Conservation (phyloP, 768 basidiomycete genomes). For the Tulasnella sp. region DNA sequence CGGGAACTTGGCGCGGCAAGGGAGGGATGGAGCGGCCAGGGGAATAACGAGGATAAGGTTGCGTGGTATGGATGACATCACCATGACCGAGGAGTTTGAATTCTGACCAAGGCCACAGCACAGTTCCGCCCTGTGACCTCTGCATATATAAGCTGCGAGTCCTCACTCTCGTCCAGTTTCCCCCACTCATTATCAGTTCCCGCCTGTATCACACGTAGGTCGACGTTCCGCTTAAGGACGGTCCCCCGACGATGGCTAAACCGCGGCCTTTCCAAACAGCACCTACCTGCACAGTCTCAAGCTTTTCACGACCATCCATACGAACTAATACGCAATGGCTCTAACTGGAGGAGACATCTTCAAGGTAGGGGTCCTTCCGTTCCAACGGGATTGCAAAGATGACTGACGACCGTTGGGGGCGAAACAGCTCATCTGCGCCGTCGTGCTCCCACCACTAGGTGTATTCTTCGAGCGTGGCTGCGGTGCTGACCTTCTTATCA, state of each 20-base stretch:
- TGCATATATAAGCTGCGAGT: not conserved
- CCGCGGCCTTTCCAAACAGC: not conserved
- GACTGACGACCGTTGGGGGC: not conserved
- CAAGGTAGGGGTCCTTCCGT: conserved; percentile 51
- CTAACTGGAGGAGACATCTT: conserved; percentile 70
- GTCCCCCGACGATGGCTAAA: not conserved
- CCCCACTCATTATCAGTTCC: not conserved
- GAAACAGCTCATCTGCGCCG: conserved; percentile 53
- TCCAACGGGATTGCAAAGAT: conserved; percentile 9
- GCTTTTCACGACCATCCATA: conserved; percentile 23
- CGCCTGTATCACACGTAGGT: not conserved
- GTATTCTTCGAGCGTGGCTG: conserved; percentile 90
- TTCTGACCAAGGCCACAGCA: not conserved
- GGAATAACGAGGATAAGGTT: not conserved
- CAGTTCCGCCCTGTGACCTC: not conserved
- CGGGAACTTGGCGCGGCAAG: not conserved
- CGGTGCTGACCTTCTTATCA: conserved; percentile 68
- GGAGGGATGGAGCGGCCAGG: not conserved
- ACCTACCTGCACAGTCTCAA: not conserved
- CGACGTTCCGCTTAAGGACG: not conserved
- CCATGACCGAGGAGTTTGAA: conserved; percentile 3
- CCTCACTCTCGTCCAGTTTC: not conserved
- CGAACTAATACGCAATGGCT: conserved; percentile 47
- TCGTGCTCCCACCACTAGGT: conserved; percentile 75
- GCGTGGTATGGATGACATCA: not conserved